Evolutionary conservation across 495 filamentous ascomycete species (phyloP), one percentile per base, ranked within the genome.

Genomic region (Xylaria cubensis): DNA sequence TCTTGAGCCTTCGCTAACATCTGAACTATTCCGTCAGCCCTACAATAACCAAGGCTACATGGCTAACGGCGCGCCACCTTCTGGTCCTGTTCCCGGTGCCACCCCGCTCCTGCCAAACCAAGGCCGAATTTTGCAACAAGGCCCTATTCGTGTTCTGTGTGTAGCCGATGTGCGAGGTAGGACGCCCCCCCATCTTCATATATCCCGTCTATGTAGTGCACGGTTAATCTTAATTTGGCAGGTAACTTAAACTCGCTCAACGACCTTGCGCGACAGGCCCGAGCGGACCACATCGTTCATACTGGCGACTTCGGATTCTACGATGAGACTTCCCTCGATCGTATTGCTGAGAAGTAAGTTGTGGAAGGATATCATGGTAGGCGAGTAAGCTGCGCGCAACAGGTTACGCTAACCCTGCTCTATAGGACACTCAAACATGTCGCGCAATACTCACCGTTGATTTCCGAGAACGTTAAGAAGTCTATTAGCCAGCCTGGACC

Each of bases 301-400:
- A 98, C 97, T 44, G 97, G 97, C 79, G 97, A 99, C 79, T 99
- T 99, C 79, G 97, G 97, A 67, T 99, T 99, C 84, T 99, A 99
- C 83, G 97, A 99, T 79, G 93, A 97, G 64, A 92, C 90, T 51
- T 99, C 97, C 12, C 84, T 99, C 42, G 95, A 99, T 76, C 92
- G 97, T 69, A 98, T 99, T 85, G 96, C 96, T 10, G 97, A 99
- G 80, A 99, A 99, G 96, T 99, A 82, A 87, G 93, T 69, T 17
- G 53, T 2, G 26, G 67, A 10, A 59, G 61, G 26, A 10, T 51
- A 44, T 10, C 51, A 13, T 34, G 21, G 55, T 68, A 71, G 70
- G 76, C 77, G 53, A 79, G 72, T 56, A 76, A 73, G 63, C 65
- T 76, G 61, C 59, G 19, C 48, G 59, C 59, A 29, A 64, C 15